A percentile compares a stretch with the other conserved stretches of the same genome.
phyloP scores from a whole-genome alignment of 2,329 filamentous ascomycete genomes.

The Hymenoscyphus infarciens region DNA sequence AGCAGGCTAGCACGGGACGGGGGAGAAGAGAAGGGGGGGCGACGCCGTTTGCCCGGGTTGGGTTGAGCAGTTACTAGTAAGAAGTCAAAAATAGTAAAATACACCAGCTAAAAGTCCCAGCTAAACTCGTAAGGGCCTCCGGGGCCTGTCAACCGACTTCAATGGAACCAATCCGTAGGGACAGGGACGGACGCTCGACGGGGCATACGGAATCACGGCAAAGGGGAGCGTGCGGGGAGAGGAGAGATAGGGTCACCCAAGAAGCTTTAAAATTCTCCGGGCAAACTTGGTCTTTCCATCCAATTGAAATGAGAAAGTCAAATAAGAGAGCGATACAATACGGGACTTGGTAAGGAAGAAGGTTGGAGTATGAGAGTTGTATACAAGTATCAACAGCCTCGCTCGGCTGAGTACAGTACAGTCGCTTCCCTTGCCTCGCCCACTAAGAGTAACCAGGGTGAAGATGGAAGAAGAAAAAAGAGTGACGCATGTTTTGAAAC shows the following conservation, averaged over 20 bases:
- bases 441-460: neutral
- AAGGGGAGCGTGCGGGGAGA: neutral
- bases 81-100: neutral
- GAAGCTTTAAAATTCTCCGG: neutral
- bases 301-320: neutral
- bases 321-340: neutral
- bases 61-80: neutral
- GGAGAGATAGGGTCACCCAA: neutral
- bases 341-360: neutral
- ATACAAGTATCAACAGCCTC: neutral
- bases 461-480: neutral
- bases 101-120: neutral
- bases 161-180: conserved; percentile 1
- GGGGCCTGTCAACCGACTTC: neutral
- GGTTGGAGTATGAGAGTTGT: neutral
- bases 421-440: neutral
- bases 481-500: neutral
- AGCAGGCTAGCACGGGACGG: neutral
- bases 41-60: neutral
- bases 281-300: neutral
- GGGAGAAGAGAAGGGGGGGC: neutral
- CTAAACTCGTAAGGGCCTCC: neutral
- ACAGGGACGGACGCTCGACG: too few relatives aligned
- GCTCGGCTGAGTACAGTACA: neutral
- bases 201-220: neutral